Base-by-base conservation (phyloP, 2,329 filamentous ascomycete species). In the Penicillium sp. region DNA sequence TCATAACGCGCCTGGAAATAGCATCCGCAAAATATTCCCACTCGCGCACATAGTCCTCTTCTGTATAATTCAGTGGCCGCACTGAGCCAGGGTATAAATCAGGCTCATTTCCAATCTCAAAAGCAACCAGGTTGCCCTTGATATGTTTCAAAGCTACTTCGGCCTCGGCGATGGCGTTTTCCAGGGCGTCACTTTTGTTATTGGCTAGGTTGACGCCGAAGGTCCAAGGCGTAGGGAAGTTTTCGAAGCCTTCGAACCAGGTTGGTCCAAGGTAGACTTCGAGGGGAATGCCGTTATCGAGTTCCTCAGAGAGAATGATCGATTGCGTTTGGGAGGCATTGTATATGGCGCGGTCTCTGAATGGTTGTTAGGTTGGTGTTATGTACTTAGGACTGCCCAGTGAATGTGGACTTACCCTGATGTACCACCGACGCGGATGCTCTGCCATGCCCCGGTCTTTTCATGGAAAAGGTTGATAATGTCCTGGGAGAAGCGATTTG, bases 41-140 rank as follows among this genome's bases (percentile, higher is more conserved):
- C 13, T 56, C 51, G 18, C 31, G 22, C 5, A 56, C 51, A 38
- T 56, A 56, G 11, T 56, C 49, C 9, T 40, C 51, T 1, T 41
- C 46, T 1, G 47, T 48, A 27, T 51, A 56, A 33, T 51, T 31
- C 30, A 44, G 25, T 2, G 50, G 47, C 11, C 53, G 39, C 2
- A 56, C 54, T 14, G 30, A 43, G 22, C 54, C 54, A 5, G 50
- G 53, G 39, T 65, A 66, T 24, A 67, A 49, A 48, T 67, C 63
- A 8, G 63, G 63, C 44, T 67, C 64, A 45, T 67, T 67, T 10
- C 64, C 64, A 46, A 67, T 62, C 46, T 67, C 64, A 43, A 66
- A 63, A 6, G 64, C 64, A n/a, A 65, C 60, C 24, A 67, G 51
- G 22, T 64, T 60, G 13, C 60, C 57, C 20, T 61, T 56, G 39